Percentiles rank a stretch among this genome's conserved stretches.
These are phyloP conservation scores for Aaosphaeria pasadenensis DNA, from an alignment of 2,329 filamentous ascomycete genomes.

Conservation along the genomic window DNA sequence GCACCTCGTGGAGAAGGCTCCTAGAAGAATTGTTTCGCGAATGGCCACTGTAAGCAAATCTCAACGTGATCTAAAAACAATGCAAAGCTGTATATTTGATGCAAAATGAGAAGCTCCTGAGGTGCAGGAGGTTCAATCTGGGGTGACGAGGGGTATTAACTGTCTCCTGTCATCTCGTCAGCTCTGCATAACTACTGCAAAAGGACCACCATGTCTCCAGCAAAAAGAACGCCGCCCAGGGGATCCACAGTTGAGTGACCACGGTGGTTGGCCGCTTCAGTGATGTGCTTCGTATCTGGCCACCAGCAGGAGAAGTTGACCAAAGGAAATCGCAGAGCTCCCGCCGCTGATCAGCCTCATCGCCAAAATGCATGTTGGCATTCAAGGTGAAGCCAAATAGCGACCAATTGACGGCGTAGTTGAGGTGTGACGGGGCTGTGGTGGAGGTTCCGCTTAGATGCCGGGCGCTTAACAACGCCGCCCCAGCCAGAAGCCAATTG, in stretches of 20 bases:
- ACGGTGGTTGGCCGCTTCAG: constrained; percentile 20
- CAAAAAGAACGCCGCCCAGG: too few relatives aligned
- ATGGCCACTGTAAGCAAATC: too few relatives aligned
- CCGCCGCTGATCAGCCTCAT: constrained; percentile 21
- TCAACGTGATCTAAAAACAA: too few relatives aligned
- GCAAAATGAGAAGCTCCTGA: too few relatives aligned
- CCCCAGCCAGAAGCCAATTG: neutral
- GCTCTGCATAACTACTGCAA: too few relatives aligned
- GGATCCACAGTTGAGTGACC: neutral
- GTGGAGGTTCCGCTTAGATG: constrained; percentile 12
- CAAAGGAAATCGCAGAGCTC: constrained; percentile 26
- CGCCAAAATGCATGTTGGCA: constrained; percentile 17
- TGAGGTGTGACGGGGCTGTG: constrained; percentile 22
- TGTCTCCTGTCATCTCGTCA: too few relatives aligned
- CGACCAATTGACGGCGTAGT: constrained; percentile 26
- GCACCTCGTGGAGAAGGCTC: too few relatives aligned
- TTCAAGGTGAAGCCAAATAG: constrained; percentile 27
- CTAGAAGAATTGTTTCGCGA: too few relatives aligned
- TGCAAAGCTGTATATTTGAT: too few relatives aligned
- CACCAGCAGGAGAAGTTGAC: constrained; percentile 12
- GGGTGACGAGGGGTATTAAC: too few relatives aligned
- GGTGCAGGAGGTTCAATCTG: too few relatives aligned
- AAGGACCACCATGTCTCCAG: too few relatives aligned
- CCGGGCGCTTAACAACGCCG: constrained; percentile 27
- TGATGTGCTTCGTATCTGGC: constrained; percentile 20